Evolutionary conservation across 768 basidiomycete genomes (phyloP).

Genomic region (Suillus hirtellus): DNA sequence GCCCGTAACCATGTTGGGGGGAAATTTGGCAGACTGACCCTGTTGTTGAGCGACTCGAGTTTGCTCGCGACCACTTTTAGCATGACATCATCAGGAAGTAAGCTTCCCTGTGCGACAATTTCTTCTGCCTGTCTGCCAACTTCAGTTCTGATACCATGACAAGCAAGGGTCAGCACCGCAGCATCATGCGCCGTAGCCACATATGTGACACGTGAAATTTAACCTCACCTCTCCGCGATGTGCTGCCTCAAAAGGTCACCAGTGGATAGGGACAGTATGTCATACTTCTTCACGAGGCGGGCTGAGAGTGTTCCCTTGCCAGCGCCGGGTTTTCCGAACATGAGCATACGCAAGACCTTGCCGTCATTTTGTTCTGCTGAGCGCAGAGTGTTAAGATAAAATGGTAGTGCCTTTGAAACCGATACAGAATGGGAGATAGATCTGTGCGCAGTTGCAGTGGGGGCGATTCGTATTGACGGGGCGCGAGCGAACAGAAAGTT

Average conservation of each 20-base stretch:
- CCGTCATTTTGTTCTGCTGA: slow-evolving; percentile 21
- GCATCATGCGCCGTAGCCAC: background rate
- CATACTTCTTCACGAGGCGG: slow-evolving; percentile 77
- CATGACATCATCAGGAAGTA: slow-evolving; percentile 81
- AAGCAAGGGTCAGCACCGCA: background rate
- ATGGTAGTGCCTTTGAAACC: slow-evolving; percentile 47
- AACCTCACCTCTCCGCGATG: slow-evolving; percentile 60
- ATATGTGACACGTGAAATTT: background rate
- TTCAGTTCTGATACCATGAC: slow-evolving; percentile 47
- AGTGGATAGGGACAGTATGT: slow-evolving; percentile 74
- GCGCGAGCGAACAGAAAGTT: slow-evolving; percentile 15
- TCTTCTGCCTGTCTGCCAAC: slow-evolving; percentile 74
- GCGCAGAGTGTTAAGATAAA: slow-evolving; percentile 48
- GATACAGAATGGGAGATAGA: slow-evolving; percentile 32
- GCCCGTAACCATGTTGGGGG: background rate
- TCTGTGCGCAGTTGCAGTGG: slow-evolving; percentile 19
- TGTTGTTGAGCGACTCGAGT: slow-evolving; percentile 63
- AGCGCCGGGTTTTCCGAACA: slow-evolving; percentile 66
- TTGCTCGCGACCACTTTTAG: slow-evolving; percentile 74
- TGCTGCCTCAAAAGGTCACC: slow-evolving; percentile 87
- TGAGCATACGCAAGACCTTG: slow-evolving; percentile 46
- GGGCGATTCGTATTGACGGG: slow-evolving; percentile 15
- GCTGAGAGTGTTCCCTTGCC: slow-evolving; percentile 84
- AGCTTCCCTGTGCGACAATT: slow-evolving; percentile 75
- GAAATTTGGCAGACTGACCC: slow-evolving; percentile 41